phyloP scores from a whole-genome alignment of 805 yeast species.

The Metschnikowia peoriensis region DNA sequence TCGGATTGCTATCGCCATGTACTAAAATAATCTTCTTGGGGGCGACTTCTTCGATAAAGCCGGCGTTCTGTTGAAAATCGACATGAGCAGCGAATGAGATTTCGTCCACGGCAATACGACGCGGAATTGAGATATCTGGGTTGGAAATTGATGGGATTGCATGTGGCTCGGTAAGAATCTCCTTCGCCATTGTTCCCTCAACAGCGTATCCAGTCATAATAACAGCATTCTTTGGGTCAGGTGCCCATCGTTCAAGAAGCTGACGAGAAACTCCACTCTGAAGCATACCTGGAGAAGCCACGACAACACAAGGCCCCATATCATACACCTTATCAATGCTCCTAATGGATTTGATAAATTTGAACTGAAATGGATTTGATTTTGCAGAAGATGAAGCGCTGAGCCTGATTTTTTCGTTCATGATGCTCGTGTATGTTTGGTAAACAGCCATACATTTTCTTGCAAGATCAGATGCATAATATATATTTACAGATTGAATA shows the following conservation, averaged over 20 bases:
- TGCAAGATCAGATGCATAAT: slow-evolving; percentile 90
- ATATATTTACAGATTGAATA: slow-evolving; percentile 76
- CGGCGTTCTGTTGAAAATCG: slow-evolving; percentile 89
- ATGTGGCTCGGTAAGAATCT: slow-evolving; percentile 79
- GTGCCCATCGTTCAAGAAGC: slow-evolving; percentile 93
- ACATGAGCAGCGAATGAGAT: slow-evolving; percentile 99
- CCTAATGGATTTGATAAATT: slow-evolving; percentile 75
- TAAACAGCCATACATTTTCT: slow-evolving; percentile 96
- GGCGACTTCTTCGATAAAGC: slow-evolving; percentile 83
- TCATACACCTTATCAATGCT: slow-evolving; percentile 85
- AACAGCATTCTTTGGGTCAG: slow-evolving; percentile 86
- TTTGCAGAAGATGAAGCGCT: slow-evolving; percentile 37
- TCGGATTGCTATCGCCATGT: slow-evolving; percentile 97
- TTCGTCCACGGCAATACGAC: slow-evolving; percentile 86
- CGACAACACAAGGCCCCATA: slow-evolving; percentile 91
- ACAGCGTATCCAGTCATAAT: slow-evolving; percentile 96
- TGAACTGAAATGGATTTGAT: slow-evolving; percentile 84
- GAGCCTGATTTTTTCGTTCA: slow-evolving; percentile 89
- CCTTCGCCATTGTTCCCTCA: slow-evolving; percentile 97
- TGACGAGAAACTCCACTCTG: slow-evolving; percentile 95
- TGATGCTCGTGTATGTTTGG: slow-evolving; percentile 94
- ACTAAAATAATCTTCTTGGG: slow-evolving; percentile 87
- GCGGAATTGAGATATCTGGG: slow-evolving; percentile 80
- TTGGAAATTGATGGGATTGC: slow-evolving; percentile 83
- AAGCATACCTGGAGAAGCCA: slow-evolving; percentile 98